Percentiles rank a stretch among this genome's conserved stretches.
Evolutionary conservation across 169 alveolate genomes (phyloP).

Genomic region (Eimeria zaria): DNA sequence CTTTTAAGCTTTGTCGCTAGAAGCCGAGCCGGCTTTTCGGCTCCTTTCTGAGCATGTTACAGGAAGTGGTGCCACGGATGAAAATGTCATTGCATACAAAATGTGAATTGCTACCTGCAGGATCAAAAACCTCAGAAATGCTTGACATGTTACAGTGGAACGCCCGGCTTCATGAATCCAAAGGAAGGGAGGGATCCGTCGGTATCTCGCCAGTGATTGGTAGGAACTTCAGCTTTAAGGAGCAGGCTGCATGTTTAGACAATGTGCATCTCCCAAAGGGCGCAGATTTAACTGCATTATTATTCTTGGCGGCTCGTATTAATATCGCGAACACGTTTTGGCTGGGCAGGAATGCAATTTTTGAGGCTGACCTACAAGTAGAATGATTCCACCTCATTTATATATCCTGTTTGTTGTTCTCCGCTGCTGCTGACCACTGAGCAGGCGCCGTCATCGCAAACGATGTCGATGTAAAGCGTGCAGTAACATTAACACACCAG

Average conservation of each 20-base stretch:
- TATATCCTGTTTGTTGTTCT: not conserved
- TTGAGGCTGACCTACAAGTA: not conserved
- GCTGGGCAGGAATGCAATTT: not conserved
- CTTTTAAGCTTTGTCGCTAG: not conserved
- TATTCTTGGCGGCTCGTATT: not conserved
- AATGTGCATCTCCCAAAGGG: not conserved
- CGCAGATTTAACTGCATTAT: not conserved
- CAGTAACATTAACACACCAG: conserved; percentile 95
- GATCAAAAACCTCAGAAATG: conserved; percentile 93
- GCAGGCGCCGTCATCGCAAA: conserved; percentile 94
- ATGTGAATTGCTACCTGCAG: conserved; percentile 75
- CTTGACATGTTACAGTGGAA: conserved; percentile 89
- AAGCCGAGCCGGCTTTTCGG: not conserved
- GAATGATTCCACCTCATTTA: not conserved
- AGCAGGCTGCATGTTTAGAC: not conserved
- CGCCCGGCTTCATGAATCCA: conserved; percentile 20
- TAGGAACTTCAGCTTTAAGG: not conserved
- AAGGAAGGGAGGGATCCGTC: not conserved
- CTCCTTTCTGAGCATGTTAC: not conserved
- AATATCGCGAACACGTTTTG: not conserved
- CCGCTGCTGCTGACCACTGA: not conserved
- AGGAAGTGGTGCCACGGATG: not conserved
- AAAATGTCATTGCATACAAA: not conserved
- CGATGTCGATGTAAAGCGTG: conserved; percentile 96
- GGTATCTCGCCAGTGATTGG: conserved; percentile 72